These are phyloP conservation scores for Serendipita vermifera DNA, from an alignment of 768 basidiomycete species.

Conservation along the genomic window DNA sequence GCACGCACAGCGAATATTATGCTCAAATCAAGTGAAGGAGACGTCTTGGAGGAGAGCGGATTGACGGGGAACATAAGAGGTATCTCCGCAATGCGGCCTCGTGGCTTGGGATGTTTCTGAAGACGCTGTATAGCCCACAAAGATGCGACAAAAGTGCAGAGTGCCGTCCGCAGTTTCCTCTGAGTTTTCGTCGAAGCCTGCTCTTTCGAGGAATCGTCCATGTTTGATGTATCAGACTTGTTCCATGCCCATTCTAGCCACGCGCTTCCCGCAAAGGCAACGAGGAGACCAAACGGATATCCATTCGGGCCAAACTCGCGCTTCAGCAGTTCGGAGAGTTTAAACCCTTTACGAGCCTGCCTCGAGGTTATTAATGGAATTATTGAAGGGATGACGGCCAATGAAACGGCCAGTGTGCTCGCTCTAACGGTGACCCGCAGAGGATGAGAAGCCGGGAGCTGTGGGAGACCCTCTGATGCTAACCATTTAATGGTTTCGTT, in stretches of 20 bases:
- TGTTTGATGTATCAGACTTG: constrained; percentile 9
- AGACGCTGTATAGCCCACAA: constrained; percentile 44
- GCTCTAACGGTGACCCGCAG: not conserved
- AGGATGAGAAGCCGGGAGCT: not conserved
- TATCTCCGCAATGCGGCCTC: constrained; percentile 20
- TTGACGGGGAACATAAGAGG: constrained; percentile 15
- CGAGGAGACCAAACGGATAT: constrained; percentile 56
- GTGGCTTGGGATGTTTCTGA: constrained; percentile 41
- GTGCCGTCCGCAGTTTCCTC: constrained; percentile 26
- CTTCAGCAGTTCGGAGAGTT: constrained; percentile 30
- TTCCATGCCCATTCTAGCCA: constrained; percentile 37
- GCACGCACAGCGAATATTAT: constrained; percentile 58
- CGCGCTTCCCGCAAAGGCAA: constrained; percentile 52
- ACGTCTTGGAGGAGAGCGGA: constrained; percentile 21
- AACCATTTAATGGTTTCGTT: too few species aligned
- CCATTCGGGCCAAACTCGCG: constrained; percentile 49
- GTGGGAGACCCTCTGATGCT: not conserved
- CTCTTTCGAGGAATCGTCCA: constrained; percentile 4
- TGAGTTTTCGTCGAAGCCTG: constrained; percentile 12
- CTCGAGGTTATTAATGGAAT: constrained; percentile 3
- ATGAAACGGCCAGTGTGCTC: not conserved
- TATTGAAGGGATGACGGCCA: not conserved
- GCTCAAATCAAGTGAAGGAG: constrained; percentile 55
- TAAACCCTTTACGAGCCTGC: not conserved
- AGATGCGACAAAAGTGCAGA: constrained; percentile 30